Conservation (phyloP, 75 land plant species). For the Cryptomeria japonica region DNA sequence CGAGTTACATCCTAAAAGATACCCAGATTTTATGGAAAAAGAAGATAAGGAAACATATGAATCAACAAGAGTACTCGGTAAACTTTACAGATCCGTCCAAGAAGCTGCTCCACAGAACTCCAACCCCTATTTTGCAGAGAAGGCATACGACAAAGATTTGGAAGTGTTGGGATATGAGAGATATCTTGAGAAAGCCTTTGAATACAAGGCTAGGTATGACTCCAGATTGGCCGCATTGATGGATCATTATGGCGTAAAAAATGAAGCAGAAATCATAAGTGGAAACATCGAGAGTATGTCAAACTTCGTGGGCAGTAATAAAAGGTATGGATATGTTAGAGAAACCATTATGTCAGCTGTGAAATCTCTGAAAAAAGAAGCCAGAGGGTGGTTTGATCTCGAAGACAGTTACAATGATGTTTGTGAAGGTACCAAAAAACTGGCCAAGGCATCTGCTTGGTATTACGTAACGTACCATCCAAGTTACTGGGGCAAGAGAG, state of each 20-base stretch:
- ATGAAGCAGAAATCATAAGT: constrained; percentile 77
- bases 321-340: constrained; percentile 47
- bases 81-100: constrained; percentile 70
- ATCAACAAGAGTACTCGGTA: constrained; percentile 73
- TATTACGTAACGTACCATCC: constrained; percentile 92
- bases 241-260: constrained; percentile 70
- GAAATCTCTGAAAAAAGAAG: constrained; percentile 66
- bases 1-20: constrained; percentile 47
- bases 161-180: constrained; percentile 64
- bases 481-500: constrained; percentile 48
- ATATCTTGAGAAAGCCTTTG: constrained; percentile 54
- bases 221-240: constrained; percentile 64
- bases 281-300: constrained; percentile 51
- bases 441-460: constrained; percentile 92
- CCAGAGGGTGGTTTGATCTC: constrained; percentile 63
- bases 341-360: constrained; percentile 61
- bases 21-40: constrained; percentile 97
- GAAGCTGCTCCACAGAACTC: constrained; percentile 20
- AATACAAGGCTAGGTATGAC: constrained; percentile 63
- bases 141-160: constrained; percentile 64
- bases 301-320: constrained; percentile 35
- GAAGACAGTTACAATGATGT: constrained; percentile 9
- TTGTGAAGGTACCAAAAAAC: constrained; percentile 18
- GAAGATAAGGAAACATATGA: constrained; percentile 53
- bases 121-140: constrained; percentile 31